phyloP scores from a whole-genome alignment of 2,329 filamentous ascomycete species.

The Ustulina deusta region DNA sequence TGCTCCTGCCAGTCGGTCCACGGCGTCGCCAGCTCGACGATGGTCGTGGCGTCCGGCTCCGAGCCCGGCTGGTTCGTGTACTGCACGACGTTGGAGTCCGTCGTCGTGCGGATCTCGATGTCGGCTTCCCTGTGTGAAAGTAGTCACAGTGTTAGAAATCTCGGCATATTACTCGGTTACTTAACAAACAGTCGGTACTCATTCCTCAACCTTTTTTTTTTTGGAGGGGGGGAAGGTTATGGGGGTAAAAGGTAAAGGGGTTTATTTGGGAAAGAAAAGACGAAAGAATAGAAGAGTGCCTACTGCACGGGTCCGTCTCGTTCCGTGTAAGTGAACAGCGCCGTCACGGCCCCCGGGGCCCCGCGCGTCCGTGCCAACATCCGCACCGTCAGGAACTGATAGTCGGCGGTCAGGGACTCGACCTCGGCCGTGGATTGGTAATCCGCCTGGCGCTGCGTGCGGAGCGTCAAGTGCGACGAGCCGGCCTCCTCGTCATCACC shows the following conservation, averaged over 20 bases:
- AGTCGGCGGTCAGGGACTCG: conserved; percentile 53
- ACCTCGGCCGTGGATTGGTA: conserved; percentile 65
- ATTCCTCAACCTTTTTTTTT: not conserved
- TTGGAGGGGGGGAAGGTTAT: no score
- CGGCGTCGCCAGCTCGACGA: conserved; percentile 56
- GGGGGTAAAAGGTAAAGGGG: not conserved
- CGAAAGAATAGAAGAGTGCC: not conserved
- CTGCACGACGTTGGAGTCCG: conserved; percentile 57
- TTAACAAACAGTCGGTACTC: not conserved
- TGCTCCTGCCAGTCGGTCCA: conserved; percentile 64
- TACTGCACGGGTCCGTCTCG: conserved; percentile 55
- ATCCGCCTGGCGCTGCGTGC: conserved; percentile 57
- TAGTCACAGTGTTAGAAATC: conserved; percentile 6
- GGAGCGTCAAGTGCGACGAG: conserved; percentile 60
- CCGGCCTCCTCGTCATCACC: conserved; percentile 52
- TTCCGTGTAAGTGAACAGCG: conserved; percentile 65
- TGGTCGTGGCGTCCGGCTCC: conserved; percentile 58
- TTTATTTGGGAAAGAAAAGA: not conserved
- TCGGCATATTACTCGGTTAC: not conserved
- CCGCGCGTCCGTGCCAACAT: conserved; percentile 63
- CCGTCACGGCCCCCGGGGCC: conserved; percentile 60
- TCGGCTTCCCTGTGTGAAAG: conserved; percentile 58
- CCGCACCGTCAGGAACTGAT: conserved; percentile 55
- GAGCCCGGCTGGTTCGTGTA: conserved; percentile 73
- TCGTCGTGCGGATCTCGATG: conserved; percentile 64